Evolutionary conservation across 768 basidiomycete genomes (phyloP).

Genomic region (Boletus reticuloceps): DNA sequence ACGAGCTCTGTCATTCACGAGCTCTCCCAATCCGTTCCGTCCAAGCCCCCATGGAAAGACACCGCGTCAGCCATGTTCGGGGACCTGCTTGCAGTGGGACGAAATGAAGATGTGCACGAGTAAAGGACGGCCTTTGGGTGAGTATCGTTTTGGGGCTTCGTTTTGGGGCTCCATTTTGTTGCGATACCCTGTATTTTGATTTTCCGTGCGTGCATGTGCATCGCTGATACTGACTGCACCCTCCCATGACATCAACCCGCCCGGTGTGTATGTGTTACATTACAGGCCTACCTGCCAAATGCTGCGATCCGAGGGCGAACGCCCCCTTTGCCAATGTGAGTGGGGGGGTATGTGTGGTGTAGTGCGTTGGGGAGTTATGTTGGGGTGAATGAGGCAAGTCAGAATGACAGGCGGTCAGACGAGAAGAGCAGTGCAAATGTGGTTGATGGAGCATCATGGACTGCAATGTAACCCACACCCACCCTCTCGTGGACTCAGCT

Average conservation of each 20-base stretch:
- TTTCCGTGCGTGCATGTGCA: neutral
- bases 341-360: conserved; percentile 70
- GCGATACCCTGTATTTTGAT: neutral
- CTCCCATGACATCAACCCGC: conserved; percentile 40
- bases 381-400: conserved; percentile 4
- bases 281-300: conserved; percentile 74
- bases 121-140: conserved; percentile 65
- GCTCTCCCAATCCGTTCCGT: conserved; percentile 41
- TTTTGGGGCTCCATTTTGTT: too few relatives aligned
- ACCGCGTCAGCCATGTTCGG: conserved; percentile 87
- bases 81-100: conserved; percentile 78
- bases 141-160: conserved; percentile 12
- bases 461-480: too few relatives aligned
- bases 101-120: conserved; percentile 61
- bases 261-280: conserved; percentile 68
- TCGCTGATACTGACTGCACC: neutral
- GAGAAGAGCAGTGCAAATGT: neutral
- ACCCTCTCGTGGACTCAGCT: too few relatives aligned
- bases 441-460: neutral
- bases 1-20: too few relatives aligned
- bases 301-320: conserved; percentile 75
- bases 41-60: conserved; percentile 59
- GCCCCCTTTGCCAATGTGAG: conserved; percentile 73
- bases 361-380: conserved; percentile 43
- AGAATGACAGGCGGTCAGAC: neutral